A percentile compares a stretch with the other conserved stretches of the same genome.
phyloP scores from a whole-genome alignment of 257 asterid genomes.

The Solanum gandarillasii region DNA sequence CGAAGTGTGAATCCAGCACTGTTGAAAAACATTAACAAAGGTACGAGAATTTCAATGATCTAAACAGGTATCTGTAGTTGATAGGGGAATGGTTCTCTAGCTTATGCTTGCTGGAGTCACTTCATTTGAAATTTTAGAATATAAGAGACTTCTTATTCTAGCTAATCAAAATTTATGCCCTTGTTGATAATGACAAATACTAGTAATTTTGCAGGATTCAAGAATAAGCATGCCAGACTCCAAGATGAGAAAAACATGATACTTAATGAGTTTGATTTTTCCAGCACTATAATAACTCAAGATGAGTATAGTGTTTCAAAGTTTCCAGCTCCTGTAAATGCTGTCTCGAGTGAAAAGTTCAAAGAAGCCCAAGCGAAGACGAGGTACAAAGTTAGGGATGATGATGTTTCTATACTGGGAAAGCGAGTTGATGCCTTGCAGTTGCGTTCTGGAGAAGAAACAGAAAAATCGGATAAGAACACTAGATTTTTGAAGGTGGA shows the following conservation, averaged over 20 bases:
- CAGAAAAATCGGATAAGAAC: conserved; percentile 6
- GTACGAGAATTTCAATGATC: conserved; percentile 10
- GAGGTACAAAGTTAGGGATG: conserved; percentile 6
- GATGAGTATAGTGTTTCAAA: conserved; percentile 66
- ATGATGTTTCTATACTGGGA: conserved; percentile 8
- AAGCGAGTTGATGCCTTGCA: conserved; percentile 22
- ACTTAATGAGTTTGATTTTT: conserved; percentile 40
- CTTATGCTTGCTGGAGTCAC: not conserved
- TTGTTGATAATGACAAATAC: conserved; percentile 10
- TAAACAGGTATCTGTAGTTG: not conserved
- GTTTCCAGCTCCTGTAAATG: conserved; percentile 10
- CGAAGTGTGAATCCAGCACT: conserved; percentile 12
- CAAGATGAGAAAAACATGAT: conserved; percentile 16
- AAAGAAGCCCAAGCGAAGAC: conserved; percentile 23
- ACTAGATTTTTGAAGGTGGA: conserved; percentile 4
- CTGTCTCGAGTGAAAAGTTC: conserved; percentile 13
- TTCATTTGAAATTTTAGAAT: not conserved
- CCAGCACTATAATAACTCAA: conserved; percentile 47
- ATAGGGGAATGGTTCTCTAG: not conserved
- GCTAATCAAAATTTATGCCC: conserved; percentile 1
- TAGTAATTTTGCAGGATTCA: conserved; percentile 39
- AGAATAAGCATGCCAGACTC: conserved; percentile 13
- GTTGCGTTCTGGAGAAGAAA: conserved; percentile 18
- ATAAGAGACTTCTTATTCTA: not conserved
- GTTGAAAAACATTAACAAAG: conserved; percentile 17